phyloP scores from a whole-genome alignment of 306 rosid genomes.

The Carpinus viminea region DNA sequence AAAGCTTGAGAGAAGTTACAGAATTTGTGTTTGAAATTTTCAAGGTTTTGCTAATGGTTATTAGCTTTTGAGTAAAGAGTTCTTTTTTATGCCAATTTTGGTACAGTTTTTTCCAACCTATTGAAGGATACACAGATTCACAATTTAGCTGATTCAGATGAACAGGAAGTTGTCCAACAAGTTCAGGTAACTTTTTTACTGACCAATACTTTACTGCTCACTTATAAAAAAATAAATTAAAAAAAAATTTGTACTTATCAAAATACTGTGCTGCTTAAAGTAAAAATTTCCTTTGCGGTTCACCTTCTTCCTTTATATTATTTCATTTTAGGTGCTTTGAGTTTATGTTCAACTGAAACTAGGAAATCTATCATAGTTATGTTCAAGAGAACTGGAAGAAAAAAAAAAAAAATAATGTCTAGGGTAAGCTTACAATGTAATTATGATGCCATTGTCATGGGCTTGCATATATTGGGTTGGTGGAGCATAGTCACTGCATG shows the following conservation, averaged over 20 bases:
- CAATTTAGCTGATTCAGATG: constrained; percentile 89
- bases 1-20: constrained; percentile 9
- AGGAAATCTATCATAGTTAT: background rate
- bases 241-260: too few relatives aligned
- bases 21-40: constrained; percentile 27
- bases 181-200: constrained; percentile 66
- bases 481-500: background rate
- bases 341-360: background rate
- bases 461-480: background rate
- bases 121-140: constrained; percentile 95
- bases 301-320: background rate
- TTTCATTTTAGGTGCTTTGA: background rate
- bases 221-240: too few relatives aligned
- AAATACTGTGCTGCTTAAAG: background rate
- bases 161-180: constrained; percentile 91
- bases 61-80: constrained; percentile 40
- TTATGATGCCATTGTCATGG: background rate
- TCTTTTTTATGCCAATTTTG: constrained; percentile 54
- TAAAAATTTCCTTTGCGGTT: background rate
- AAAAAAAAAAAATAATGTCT: background rate
- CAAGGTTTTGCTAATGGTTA: constrained; percentile 18
- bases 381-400: background rate
- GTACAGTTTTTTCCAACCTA: constrained; percentile 94
- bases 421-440: constrained; percentile 12
- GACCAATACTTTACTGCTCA: background rate